phyloP scores from a whole-genome alignment of 441 rosid species.

The Isatis lusitanica region DNA sequence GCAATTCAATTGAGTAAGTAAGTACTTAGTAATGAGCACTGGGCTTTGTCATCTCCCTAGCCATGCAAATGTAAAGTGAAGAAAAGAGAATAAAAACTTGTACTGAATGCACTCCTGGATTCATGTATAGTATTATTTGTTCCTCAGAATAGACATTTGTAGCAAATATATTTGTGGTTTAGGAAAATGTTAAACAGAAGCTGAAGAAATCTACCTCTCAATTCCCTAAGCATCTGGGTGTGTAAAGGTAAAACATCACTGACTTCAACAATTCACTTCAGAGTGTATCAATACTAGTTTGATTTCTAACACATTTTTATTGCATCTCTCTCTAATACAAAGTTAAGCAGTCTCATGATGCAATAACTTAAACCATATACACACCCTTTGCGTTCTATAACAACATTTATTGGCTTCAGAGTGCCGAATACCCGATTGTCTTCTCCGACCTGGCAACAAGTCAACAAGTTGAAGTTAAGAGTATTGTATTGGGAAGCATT shows the following conservation, averaged over 20 bases:
- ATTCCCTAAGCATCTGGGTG: background rate
- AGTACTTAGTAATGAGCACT: background rate
- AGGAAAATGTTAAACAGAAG: slow-evolving; percentile 4
- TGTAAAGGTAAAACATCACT: background rate
- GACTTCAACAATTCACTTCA: background rate
- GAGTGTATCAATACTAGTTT: background rate
- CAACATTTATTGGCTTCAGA: slow-evolving; percentile 21
- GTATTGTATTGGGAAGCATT: background rate
- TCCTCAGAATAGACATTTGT: background rate
- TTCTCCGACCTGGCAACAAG: slow-evolving; percentile 20
- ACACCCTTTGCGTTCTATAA: background rate
- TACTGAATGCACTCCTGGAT: background rate
- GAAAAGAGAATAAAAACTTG: slow-evolving; percentile 10
- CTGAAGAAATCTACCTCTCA: slow-evolving; percentile 8
- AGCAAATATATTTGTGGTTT: slow-evolving; percentile 12
- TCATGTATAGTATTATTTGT: slow-evolving; percentile 27
- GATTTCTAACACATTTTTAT: slow-evolving; percentile 4
- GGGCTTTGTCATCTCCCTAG: slow-evolving; percentile 17
- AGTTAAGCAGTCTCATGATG: background rate
- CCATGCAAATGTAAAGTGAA: slow-evolving; percentile 26
- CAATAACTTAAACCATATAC: background rate
- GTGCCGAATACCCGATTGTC: slow-evolving; percentile 29
- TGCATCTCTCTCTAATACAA: slow-evolving; percentile 20
- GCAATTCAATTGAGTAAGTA: slow-evolving; percentile 10
- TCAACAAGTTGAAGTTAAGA: background rate